Conservation (phyloP, 306 rosid species). For the Luffa acutangula region DNA sequence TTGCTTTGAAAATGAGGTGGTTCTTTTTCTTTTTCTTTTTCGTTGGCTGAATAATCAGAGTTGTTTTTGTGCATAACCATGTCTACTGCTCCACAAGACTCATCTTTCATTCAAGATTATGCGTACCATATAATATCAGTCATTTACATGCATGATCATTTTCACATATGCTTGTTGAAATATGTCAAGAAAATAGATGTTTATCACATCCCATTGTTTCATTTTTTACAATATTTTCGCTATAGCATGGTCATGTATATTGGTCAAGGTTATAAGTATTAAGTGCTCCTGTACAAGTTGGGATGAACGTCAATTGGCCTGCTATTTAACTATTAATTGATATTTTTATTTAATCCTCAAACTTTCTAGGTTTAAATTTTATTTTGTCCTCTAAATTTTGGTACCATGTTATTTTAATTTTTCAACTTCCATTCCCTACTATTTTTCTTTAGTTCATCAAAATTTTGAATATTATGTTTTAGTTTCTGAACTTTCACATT, state of each 20-base stretch:
- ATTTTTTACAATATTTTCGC: background rate
- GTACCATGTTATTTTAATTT: background rate
- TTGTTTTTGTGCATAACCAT: background rate
- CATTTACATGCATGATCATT: background rate
- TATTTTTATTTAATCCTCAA: background rate
- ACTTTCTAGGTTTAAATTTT: no score
- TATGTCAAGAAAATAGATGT: background rate
- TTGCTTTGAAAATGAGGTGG: slow-evolving; percentile 46
- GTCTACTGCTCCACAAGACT: background rate
- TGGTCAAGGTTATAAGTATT: no score
- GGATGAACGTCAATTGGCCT: background rate
- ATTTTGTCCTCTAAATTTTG: background rate
- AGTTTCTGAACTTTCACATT: background rate
- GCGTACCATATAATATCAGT: background rate
- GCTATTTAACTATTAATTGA: background rate
- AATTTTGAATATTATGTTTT: no score
- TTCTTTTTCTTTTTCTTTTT: slow-evolving; percentile 4
- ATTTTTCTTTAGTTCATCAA: background rate
- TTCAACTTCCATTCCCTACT: background rate
- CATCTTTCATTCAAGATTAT: background rate
- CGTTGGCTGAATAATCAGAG: background rate
- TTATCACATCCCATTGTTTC: background rate
- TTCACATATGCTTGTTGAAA: background rate
- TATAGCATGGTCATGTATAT: background rate
- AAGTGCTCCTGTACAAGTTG: background rate